Evolutionary conservation across 768 basidiomycete species (phyloP).

Genomic region (Lyophyllum decastes): DNA sequence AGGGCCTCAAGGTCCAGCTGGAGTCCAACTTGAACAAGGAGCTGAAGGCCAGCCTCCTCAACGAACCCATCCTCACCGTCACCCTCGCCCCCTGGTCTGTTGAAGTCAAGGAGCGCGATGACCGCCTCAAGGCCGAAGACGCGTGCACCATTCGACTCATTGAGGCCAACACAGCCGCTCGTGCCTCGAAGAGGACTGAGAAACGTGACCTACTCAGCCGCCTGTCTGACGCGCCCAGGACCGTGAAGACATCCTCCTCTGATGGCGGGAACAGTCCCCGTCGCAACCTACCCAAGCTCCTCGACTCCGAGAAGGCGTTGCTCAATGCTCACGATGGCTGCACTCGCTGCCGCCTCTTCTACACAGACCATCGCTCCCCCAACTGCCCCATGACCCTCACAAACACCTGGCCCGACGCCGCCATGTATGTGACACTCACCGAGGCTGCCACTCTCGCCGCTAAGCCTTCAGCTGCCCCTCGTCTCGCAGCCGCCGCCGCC

Average conservation of each 20-base stretch:
- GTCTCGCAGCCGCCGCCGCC: not conserved
- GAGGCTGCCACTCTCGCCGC: not conserved
- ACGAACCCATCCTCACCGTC: not conserved
- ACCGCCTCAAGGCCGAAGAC: not conserved
- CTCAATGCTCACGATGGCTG: conserved; percentile 18
- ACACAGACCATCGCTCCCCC: conserved; percentile 7
- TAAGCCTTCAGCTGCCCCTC: not conserved
- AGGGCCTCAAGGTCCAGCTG: conserved; percentile 8
- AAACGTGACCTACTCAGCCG: not conserved
- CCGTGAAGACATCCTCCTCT: not conserved
- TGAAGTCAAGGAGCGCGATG: conserved; percentile 3
- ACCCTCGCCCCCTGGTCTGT: not conserved
- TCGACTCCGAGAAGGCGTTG: conserved; percentile 6
- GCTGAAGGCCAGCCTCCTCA: conserved; percentile 1
- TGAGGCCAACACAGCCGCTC: not conserved
- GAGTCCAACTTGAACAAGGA: conserved; percentile 11
- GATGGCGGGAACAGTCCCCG: not conserved
- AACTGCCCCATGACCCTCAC: not conserved
- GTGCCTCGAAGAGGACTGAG: not conserved
- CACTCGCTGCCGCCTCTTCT: conserved; percentile 14
- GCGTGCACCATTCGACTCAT: not conserved
- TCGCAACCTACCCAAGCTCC: conserved; percentile 10
- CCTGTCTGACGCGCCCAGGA: not conserved
- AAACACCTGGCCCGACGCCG: conserved; percentile 1
- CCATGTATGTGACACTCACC: not conserved